phyloP scores from a whole-genome alignment of 306 rosid genomes.

The Trifolium subterraneum region DNA sequence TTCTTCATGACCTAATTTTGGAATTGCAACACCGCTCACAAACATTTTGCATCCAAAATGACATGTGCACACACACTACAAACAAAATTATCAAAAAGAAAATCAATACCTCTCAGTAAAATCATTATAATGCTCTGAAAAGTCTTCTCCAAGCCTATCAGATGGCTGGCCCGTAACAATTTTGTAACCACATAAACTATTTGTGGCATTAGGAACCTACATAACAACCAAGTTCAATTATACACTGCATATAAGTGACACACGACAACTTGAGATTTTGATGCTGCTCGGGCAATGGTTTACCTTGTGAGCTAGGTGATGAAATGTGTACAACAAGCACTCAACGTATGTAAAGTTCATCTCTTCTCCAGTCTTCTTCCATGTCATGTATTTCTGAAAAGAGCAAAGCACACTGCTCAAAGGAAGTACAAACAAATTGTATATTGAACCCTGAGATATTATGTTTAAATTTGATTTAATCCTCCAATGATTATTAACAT shows the following conservation, averaged over 20 bases:
- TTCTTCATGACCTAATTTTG: neutral
- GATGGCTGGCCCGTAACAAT: conserved; percentile 99
- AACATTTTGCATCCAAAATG: conserved; percentile 14
- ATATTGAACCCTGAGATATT: neutral
- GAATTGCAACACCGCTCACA: neutral
- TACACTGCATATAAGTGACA: conserved; percentile 22
- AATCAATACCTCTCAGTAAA: conserved; percentile 79
- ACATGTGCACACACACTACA: neutral
- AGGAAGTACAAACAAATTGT: conserved; percentile 5
- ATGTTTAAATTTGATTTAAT: conserved; percentile 8
- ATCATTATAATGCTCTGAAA: conserved; percentile 74
- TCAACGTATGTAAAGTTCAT: conserved; percentile 91
- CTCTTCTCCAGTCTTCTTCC: conserved; percentile 93
- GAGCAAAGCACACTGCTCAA: conserved; percentile 28
- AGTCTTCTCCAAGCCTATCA: conserved; percentile 98
- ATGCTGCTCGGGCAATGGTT: conserved; percentile 17
- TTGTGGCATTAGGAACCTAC: conserved; percentile 98
- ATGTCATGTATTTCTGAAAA: conserved; percentile 86
- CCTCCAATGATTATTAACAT: conserved; percentile 15
- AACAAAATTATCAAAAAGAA: conserved; percentile 28
- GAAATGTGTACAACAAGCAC: conserved; percentile 93
- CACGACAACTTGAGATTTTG: conserved; percentile 21
- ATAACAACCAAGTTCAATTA: conserved; percentile 32
- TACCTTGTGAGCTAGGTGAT: conserved; percentile 97
- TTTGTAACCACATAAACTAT: conserved; percentile 95